Evolutionary conservation across 2,329 filamentous ascomycete genomes (phyloP), one percentile per base, ranked within the genome.

Genomic region (Apiospora phragmitis): DNA sequence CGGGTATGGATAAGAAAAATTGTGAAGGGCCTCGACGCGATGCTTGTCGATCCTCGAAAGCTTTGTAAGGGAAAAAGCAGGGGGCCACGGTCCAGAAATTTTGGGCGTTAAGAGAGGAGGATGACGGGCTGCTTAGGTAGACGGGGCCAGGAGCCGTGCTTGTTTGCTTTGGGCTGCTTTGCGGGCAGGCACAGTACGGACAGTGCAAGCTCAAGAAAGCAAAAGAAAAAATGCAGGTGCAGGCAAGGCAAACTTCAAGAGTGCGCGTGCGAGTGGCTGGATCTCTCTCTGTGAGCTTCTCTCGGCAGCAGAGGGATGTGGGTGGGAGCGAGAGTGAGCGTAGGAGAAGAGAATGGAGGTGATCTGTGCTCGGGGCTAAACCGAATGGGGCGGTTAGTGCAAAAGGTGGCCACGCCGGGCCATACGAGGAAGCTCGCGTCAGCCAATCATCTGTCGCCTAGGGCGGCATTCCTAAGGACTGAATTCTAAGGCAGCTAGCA

Each of bases 1-100:
- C 55, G 32, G 55, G 55, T 38, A 32, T 62, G 32, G 55, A 62
- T 62, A 32, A 62, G 32, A 38, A 62, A 62, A 62, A 62, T 14
- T 38, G 55, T 62, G 55, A 62, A 62, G 21, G 55, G 18, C 51
- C 55, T 62, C 55, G 55, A 45, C 51, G 38, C 67, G 67, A 68
- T 68, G 47, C 45, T 41, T 59, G 68, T 69, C 41, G 55, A 69
- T 66, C 55, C 51, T 66, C 68, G 38, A 69, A 49, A 45, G 51
- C 38, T 26, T 49, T 49, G 18, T 38, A 43, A 65, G 43, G 68
- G n/a, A n/a, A 69, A 43, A 65, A 69, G 68, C 49, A 51, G 45
- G 68, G 65, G 59, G 55, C 32, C 55, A 62, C 32, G 29, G 55
- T 62, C 55, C 32, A 62, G 32, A 62, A 62, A 41, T 14, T 62